phyloP scores from a whole-genome alignment of 495 filamentous ascomycete species.

The Trichoderma gamsii region DNA sequence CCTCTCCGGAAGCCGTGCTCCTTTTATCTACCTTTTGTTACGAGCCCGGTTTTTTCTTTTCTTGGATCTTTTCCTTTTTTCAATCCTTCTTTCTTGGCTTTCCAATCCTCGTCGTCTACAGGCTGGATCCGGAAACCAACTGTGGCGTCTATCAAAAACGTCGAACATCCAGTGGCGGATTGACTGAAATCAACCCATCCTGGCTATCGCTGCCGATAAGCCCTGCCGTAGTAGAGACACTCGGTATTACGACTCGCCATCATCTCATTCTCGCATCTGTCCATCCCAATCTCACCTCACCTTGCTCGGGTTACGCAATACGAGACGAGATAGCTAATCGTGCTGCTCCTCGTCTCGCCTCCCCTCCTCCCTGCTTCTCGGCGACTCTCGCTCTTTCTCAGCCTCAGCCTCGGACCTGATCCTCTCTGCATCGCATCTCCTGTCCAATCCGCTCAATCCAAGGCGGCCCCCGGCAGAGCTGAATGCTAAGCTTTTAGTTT shows the following conservation, averaged over 20 bases:
- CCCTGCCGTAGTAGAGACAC: no score
- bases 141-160: no score
- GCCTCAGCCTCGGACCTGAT: neutral
- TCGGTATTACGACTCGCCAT: no score
- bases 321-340: constrained; percentile 6
- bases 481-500: neutral
- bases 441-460: neutral
- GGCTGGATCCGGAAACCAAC: neutral
- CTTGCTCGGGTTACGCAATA: constrained; percentile 2
- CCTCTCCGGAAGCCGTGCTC: neutral
- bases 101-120: neutral
- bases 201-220: no score
- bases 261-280: no score
- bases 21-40: neutral
- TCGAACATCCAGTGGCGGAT: no score
- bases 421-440: neutral
- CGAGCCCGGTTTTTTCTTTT: neutral
- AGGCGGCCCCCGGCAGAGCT: neutral
- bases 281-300: neutral
- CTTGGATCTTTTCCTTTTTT: neutral
- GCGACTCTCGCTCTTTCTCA: neutral
- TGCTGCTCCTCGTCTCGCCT: neutral
- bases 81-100: neutral
- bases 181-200: no score
- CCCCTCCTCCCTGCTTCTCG: neutral